phyloP scores from a whole-genome alignment of 2,329 filamentous ascomycete species.

The Scleromitrula shiraiana region DNA sequence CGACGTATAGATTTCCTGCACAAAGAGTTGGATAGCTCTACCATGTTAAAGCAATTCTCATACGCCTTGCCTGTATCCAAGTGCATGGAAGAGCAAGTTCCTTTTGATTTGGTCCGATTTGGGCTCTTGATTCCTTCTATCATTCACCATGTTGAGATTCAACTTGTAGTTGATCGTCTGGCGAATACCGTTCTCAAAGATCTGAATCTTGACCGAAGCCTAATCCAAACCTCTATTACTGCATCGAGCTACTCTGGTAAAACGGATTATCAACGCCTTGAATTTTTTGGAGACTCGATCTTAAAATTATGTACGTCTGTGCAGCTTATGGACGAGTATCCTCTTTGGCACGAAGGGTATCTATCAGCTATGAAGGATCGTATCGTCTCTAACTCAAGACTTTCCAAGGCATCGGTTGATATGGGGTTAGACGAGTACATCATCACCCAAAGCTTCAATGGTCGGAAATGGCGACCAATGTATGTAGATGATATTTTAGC shows the following conservation, averaged over 20 bases:
- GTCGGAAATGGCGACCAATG: conserved; percentile 62
- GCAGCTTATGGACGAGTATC: conserved; percentile 52
- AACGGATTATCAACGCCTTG: conserved; percentile 72
- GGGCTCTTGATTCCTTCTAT: conserved; percentile 65
- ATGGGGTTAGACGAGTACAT: conserved; percentile 66
- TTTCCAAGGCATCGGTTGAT: conserved; percentile 56
- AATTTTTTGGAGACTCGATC: conserved; percentile 79
- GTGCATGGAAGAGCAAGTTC: conserved; percentile 44
- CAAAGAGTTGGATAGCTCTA: conserved; percentile 1
- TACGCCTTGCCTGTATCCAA: conserved; percentile 38
- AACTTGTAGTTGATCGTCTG: conserved; percentile 55
- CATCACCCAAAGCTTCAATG: conserved; percentile 57
- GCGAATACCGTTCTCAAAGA: conserved; percentile 44
- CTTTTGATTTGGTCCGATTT: conserved; percentile 34
- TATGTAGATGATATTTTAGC: conserved; percentile 42
- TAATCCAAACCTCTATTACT: conserved; percentile 63
- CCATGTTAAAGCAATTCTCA: conserved; percentile 31
- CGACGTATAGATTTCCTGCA: conserved; percentile 54
- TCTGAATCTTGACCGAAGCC: conserved; percentile 46
- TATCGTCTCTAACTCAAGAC: conserved; percentile 66
- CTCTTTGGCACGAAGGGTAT: conserved; percentile 67
- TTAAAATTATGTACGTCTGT: conserved; percentile 67
- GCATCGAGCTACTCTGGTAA: conserved; percentile 51
- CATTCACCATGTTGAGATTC: conserved; percentile 57
- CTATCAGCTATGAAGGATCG: conserved; percentile 60